Evolutionary conservation across 257 asterid species (phyloP).

Genomic region (Ballota nigra): DNA sequence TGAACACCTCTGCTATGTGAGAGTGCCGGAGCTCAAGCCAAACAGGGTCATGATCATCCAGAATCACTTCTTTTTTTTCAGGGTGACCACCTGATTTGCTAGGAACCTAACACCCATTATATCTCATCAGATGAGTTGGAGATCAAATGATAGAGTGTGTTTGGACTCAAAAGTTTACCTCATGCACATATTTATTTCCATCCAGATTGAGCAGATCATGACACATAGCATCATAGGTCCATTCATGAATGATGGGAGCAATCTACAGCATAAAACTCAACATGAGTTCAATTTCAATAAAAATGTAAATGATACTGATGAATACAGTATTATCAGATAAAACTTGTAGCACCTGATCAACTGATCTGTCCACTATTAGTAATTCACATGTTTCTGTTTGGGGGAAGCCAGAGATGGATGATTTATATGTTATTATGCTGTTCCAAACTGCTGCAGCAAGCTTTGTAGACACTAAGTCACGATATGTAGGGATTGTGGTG

Average conservation of each 20-base stretch:
- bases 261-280: conserved; percentile 43
- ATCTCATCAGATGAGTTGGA: conserved; percentile 22
- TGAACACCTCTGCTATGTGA: conserved; percentile 88
- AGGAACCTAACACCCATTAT: conserved; percentile 45
- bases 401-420: conserved; percentile 71
- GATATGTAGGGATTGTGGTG: conserved; percentile 33
- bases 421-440: conserved; percentile 52
- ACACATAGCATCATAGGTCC: conserved; percentile 97
- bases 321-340: conserved; percentile 12
- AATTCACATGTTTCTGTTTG: conserved; percentile 84
- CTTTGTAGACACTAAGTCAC: conserved; percentile 69
- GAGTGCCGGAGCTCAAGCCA: conserved; percentile 91
- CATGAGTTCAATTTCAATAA: not conserved
- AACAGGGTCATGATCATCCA: conserved; percentile 89
- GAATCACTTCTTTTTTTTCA: conserved; percentile 75
- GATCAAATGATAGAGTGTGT: conserved; percentile 17
- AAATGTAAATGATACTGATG: not conserved
- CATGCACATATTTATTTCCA: conserved; percentile 74
- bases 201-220: conserved; percentile 90
- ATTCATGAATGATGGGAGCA: conserved; percentile 95
- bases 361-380: conserved; percentile 83
- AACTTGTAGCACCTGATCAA: conserved; percentile 65
- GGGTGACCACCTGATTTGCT: conserved; percentile 71
- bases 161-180: conserved; percentile 46
- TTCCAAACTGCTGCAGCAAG: conserved; percentile 88